phyloP scores from a whole-genome alignment of 108 stramenopile species.

The Cyclotella atomus region DNA sequence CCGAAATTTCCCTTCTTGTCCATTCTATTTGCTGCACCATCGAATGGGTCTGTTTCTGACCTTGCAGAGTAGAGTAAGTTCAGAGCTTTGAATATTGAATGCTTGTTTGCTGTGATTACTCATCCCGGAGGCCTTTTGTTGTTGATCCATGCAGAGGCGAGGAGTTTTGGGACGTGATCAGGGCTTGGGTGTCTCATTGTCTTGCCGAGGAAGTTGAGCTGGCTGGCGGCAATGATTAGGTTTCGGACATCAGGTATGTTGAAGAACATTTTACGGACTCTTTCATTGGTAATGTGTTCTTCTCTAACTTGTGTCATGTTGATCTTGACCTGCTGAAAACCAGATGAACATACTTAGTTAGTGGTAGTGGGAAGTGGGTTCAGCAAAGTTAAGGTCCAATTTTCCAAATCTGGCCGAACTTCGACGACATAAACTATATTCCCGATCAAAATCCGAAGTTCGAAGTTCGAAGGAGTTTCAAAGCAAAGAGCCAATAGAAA shows the following conservation, averaged over 20 bases:
- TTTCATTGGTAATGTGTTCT: not conserved
- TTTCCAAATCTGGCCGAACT: no score
- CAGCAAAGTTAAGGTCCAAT: no score
- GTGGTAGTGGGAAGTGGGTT: no score
- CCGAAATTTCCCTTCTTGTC: constrained; percentile 4
- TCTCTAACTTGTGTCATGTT: constrained; percentile 7
- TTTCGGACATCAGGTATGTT: not conserved
- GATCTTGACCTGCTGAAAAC: no score
- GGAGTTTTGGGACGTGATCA: not conserved
- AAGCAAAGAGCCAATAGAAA: no score
- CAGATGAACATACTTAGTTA: no score
- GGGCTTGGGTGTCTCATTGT: not conserved
- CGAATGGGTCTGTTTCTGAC: not conserved
- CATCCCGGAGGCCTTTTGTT: not conserved
- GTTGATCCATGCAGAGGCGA: constrained; percentile 7
- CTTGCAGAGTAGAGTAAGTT: not conserved
- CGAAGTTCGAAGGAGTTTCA: no score
- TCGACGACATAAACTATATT: no score
- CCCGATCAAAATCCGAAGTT: no score
- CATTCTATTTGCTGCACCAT: not conserved
- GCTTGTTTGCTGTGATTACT: not conserved
- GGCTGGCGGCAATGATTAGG: not conserved
- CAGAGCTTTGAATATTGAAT: not conserved
- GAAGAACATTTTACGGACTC: not conserved
- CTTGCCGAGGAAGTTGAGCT: not conserved